Base-by-base conservation (phyloP, 768 basidiomycete species). In the Cystofilobasidium capitatum region DNA sequence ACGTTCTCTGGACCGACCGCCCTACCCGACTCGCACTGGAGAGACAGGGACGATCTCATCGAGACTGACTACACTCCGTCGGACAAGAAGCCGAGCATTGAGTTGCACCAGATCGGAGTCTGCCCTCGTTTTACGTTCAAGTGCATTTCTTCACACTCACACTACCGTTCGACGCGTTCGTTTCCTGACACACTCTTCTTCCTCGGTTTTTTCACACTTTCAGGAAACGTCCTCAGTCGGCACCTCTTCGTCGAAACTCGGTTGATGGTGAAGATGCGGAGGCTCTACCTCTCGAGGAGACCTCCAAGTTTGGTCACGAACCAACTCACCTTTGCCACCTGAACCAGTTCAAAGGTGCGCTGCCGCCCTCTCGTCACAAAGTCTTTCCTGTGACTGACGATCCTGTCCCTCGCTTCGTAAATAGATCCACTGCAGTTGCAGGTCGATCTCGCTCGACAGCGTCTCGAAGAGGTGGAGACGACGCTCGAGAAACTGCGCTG, bases 281-380 rank as follows among this genome's bases (percentile, higher is more conserved):
- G 51, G 7, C 9, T 24, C 7, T 17, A 8, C 1, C 5, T 40
- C 55, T 75, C 12, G 75, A 75, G 59, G 72, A 64, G 29, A 49
- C 71, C 29, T 75, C 75, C 14, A 94, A 92, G 77, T 98, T 98
- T 74, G 93, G 92, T 1, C 79, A 82, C 37, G 93, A 98, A 76
- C 78, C 83, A 49, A 86, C 89, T 2, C 93, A 98, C 74, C 80
- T 81, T 36, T 42, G 40, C 31, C 55, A 33, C 66, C 60, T 69
- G 36, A 70, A 62, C 44, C 29, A 24, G 29, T 24, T 33, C 36
- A 63, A 63, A 37, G 59, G 68, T 69, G 16, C 26, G 39, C 61
- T 20, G 39, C 22, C 16, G 16, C n/a, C 5, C 33, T 37, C 3
- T 51, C 3, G 9, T 17, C 13, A 33, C 29, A 14, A 1, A 10